These are phyloP conservation scores for Vaccinium vitisidaea DNA, from an alignment of 148 eudicot genomes.

Conservation along the genomic window DNA sequence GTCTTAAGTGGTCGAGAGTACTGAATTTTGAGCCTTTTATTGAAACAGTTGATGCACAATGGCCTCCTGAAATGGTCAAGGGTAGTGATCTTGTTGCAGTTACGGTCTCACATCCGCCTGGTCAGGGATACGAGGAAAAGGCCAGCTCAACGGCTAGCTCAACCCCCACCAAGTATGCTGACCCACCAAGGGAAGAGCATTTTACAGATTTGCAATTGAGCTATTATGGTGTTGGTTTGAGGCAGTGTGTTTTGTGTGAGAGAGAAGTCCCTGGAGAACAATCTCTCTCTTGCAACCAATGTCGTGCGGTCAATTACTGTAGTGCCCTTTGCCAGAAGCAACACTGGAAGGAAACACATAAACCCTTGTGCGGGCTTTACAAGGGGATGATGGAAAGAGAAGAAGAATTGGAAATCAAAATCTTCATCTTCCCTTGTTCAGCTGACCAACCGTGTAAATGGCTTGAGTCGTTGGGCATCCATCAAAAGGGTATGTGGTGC, in stretches of 20 bases:
- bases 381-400: conserved; percentile 64
- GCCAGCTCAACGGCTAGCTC: conserved; percentile 41
- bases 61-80: conserved; percentile 48
- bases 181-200: conserved; percentile 36
- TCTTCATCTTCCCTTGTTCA: conserved; percentile 42
- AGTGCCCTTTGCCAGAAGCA: conserved; percentile 45
- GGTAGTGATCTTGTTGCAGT: conserved; percentile 58
- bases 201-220: conserved; percentile 28
- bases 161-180: conserved; percentile 44
- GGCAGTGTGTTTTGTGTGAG: conserved; percentile 50
- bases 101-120: conserved; percentile 58
- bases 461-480: conserved; percentile 48
- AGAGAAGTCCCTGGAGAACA: conserved; percentile 43
- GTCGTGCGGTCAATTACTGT: conserved; percentile 45
- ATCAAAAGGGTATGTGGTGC: conserved; percentile 59
- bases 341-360: conserved; percentile 52
- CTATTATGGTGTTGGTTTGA: conserved; percentile 19
- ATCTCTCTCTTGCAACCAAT: conserved; percentile 37
- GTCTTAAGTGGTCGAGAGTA: conserved; percentile 37
- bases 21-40: conserved; percentile 53
- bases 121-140: conserved; percentile 54
- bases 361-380: conserved; percentile 43
- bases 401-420: conserved; percentile 49
- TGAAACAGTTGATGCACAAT: conserved; percentile 74
- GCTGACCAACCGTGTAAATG: conserved; percentile 44